A percentile compares a stretch with the other conserved stretches of the same genome.
These are phyloP conservation scores for Candida qinlingensis DNA, from an alignment of 805 yeast species.

Conservation along the genomic window DNA sequence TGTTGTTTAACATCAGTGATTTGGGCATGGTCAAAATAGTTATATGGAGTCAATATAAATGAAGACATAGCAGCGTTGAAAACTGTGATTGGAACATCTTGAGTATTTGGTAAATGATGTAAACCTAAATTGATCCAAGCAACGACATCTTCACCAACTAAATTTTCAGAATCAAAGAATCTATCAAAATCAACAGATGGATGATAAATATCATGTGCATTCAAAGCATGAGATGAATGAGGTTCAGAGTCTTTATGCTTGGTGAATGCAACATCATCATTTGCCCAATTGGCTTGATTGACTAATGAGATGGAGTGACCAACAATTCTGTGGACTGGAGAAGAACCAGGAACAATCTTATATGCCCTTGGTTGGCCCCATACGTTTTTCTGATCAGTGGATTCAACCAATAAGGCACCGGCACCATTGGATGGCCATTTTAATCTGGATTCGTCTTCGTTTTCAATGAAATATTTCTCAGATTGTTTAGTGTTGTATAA, in stretches of 20 bases:
- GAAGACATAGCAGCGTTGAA: conserved; percentile 24
- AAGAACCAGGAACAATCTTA: conserved; percentile 21
- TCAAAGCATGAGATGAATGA: conserved; percentile 19
- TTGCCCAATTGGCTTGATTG: conserved; percentile 24
- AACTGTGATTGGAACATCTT: conserved; percentile 27
- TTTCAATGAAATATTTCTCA: conserved; percentile 13
- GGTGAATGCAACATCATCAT: conserved; percentile 20
- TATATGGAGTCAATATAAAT: conserved; percentile 25
- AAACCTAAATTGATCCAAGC: conserved; percentile 26
- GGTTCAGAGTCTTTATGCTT: conserved; percentile 24
- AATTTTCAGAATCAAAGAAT: conserved; percentile 23
- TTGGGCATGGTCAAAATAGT: conserved; percentile 24
- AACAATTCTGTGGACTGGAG: conserved; percentile 20
- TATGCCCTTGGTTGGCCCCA: conserved; percentile 28
- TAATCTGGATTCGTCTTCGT: conserved; percentile 14
- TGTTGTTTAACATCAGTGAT: conserved; percentile 23
- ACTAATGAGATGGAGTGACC: conserved; percentile 13
- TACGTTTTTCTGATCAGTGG: conserved; percentile 16
- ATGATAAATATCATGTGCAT: conserved; percentile 20
- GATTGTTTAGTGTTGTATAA: conserved; percentile 17
- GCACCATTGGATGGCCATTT: conserved; percentile 22
- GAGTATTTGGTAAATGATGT: conserved; percentile 27
- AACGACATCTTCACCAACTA: conserved; percentile 25
- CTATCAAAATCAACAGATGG: conserved; percentile 21
- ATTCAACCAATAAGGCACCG: conserved; percentile 23